phyloP scores from a whole-genome alignment of 192 early-diverging fungal species.

The Podila horticola region DNA sequence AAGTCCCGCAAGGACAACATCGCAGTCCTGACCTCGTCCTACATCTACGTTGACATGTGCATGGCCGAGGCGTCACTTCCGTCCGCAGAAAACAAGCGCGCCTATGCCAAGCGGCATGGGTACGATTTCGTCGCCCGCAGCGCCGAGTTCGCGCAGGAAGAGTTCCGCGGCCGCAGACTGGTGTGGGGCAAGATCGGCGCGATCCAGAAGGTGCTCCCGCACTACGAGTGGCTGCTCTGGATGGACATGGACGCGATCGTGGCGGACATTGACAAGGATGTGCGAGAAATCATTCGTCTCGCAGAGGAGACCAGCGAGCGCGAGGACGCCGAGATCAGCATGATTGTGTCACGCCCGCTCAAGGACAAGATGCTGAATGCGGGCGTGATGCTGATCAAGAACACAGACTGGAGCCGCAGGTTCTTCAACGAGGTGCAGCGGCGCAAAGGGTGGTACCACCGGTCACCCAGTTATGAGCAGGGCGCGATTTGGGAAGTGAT shows the following conservation, averaged over 20 bases:
- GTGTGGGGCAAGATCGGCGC: slow-evolving; percentile 71
- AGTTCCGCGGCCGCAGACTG: slow-evolving; percentile 53
- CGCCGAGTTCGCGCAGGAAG: slow-evolving; percentile 64
- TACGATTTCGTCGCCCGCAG: slow-evolving; percentile 68
- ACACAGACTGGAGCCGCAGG: slow-evolving; percentile 59
- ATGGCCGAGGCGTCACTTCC: slow-evolving; percentile 60
- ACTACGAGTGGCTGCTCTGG: slow-evolving; percentile 72
- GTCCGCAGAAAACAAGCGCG: slow-evolving; percentile 63
- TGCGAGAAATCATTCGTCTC: slow-evolving; percentile 53
- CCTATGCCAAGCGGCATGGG: slow-evolving; percentile 59
- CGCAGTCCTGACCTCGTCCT: slow-evolving; percentile 64
- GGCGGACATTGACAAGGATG: slow-evolving; percentile 51
- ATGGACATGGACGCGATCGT: slow-evolving; percentile 72
- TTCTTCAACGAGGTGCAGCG: slow-evolving; percentile 60
- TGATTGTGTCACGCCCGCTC: slow-evolving; percentile 58
- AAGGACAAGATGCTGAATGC: slow-evolving; percentile 66
- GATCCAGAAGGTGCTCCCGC: slow-evolving; percentile 63
- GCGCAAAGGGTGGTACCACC: slow-evolving; percentile 46
- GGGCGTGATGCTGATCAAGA: slow-evolving; percentile 68
- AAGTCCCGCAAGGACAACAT: slow-evolving; percentile 33
- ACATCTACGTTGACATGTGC: slow-evolving; percentile 62
- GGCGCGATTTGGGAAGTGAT: slow-evolving; percentile 69
- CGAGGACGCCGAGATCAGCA: slow-evolving; percentile 41
- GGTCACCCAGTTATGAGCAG: slow-evolving; percentile 58
- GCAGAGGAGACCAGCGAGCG: slow-evolving; percentile 40